These are phyloP conservation scores for Cyberlindnera subsufficiens DNA, from an alignment of 805 yeast species.

Conservation along the genomic window DNA sequence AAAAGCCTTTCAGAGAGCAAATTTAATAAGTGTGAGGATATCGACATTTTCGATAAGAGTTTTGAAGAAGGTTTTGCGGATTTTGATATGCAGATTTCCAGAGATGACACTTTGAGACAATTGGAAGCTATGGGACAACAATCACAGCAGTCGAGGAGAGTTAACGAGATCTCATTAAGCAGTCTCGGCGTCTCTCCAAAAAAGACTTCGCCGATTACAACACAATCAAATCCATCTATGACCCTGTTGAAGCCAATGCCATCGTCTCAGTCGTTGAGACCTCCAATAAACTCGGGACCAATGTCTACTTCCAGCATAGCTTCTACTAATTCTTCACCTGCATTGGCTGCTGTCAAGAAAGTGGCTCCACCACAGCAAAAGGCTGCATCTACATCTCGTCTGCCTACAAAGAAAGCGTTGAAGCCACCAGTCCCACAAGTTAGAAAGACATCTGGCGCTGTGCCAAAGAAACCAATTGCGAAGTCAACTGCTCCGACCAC, in stretches of 20 bases:
- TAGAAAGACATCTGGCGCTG: neutral
- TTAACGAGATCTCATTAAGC: slow-evolving; percentile 4
- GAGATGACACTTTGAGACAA: slow-evolving; percentile 22
- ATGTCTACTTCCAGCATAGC: neutral
- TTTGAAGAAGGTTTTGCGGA: slow-evolving; percentile 20
- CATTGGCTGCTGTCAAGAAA: slow-evolving; percentile 1
- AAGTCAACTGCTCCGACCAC: neutral
- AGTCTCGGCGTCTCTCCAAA: neutral
- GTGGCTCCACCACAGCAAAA: slow-evolving; percentile 5
- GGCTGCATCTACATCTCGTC: slow-evolving; percentile 9
- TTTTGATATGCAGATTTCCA: slow-evolving; percentile 14
- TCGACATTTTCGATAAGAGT: slow-evolving; percentile 20
- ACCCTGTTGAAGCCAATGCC: neutral
- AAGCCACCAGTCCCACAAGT: slow-evolving; percentile 1
- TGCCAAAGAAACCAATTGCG: slow-evolving; percentile 2
- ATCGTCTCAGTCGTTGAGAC: neutral
- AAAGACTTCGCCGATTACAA: too few relatives aligned
- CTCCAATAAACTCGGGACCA: neutral
- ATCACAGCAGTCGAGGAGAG: slow-evolving; percentile 14
- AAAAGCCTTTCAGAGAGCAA: slow-evolving; percentile 9
- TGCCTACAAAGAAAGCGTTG: slow-evolving; percentile 5
- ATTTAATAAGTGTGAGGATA: slow-evolving; percentile 9
- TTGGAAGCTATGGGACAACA: slow-evolving; percentile 21
- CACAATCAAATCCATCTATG: neutral
- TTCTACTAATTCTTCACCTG: neutral